Conservation (phyloP, 2,329 filamentous ascomycete genomes). For the Talaromyces verruculosus region DNA sequence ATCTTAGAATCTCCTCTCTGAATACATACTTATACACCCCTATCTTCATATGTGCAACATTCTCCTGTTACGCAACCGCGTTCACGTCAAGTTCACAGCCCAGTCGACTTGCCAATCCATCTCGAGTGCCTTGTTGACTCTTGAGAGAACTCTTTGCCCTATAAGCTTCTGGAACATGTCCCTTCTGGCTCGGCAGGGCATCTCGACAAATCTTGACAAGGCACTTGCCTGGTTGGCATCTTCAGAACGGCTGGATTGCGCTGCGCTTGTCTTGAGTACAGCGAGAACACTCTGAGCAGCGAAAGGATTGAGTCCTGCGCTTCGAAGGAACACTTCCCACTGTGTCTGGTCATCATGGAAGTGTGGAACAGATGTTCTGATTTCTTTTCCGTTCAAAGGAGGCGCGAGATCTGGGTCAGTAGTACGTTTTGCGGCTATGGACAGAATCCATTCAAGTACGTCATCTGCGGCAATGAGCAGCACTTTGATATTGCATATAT, state of each 20-base stretch:
- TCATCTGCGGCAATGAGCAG: conserved; percentile 13
- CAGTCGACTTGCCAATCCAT: conserved; percentile 46
- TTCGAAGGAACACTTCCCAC: conserved; percentile 68
- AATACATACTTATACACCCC: conserved; percentile 12
- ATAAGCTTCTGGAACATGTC: conserved; percentile 53
- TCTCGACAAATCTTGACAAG: conserved; percentile 57
- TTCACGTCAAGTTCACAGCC: conserved; percentile 23
- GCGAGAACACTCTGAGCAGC: conserved; percentile 66
- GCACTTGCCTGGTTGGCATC: conserved; percentile 26
- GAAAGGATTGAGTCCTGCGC: conserved; percentile 67
- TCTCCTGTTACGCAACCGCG: background rate
- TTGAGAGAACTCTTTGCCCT: conserved; percentile 56
- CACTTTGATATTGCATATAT: conserved; percentile 12
- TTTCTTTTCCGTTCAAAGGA: conserved; percentile 17
- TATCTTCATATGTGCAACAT: background rate
- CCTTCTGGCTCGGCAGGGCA: conserved; percentile 54
- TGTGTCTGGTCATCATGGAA: conserved; percentile 60
- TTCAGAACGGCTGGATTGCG: background rate
- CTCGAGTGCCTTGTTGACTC: conserved; percentile 56
- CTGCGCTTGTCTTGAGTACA: conserved; percentile 22
- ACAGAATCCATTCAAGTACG: conserved; percentile 16
- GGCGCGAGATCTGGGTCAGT: background rate
- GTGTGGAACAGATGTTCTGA: background rate
- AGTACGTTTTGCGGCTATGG: conserved; percentile 20
- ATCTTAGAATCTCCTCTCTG: conserved; percentile 20